These are phyloP conservation scores for Acacia acuminata DNA, from an alignment of 306 rosid species.

Conservation along the genomic window DNA sequence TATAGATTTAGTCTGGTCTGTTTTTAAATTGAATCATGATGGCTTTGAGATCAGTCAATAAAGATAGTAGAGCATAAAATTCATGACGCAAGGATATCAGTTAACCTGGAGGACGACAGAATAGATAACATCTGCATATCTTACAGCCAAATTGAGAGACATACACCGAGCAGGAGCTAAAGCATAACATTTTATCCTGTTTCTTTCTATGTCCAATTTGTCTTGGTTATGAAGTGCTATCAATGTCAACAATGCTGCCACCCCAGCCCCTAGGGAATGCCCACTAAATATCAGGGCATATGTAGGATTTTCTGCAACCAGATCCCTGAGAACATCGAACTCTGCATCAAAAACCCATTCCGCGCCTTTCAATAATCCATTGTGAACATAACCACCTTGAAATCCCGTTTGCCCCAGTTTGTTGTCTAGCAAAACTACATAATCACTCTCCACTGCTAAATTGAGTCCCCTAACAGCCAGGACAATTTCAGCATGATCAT, in stretches of 20 bases:
- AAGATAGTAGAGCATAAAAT: background rate
- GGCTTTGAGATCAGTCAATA: constrained; percentile 15
- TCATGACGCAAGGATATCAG: constrained; percentile 20
- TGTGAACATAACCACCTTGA: constrained; percentile 92
- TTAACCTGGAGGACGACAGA: constrained; percentile 87
- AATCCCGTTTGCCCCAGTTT: constrained; percentile 81
- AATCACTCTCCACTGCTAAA: constrained; percentile 84
- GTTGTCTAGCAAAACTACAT: constrained; percentile 82
- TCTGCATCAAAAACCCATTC: constrained; percentile 73
- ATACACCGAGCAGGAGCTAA: constrained; percentile 85
- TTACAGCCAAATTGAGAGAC: constrained; percentile 94
- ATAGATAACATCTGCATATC: constrained; percentile 89
- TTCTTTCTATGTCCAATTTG: constrained; percentile 76
- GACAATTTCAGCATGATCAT: constrained; percentile 72
- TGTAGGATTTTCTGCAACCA: constrained; percentile 60
- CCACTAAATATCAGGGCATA: constrained; percentile 73
- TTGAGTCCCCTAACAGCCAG: constrained; percentile 87
- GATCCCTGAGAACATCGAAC: constrained; percentile 58
- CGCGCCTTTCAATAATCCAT: constrained; percentile 88
- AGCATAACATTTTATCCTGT: constrained; percentile 76
- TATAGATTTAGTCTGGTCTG: constrained; percentile 13
- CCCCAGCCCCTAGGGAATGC: constrained; percentile 95
- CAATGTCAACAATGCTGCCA: constrained; percentile 79
- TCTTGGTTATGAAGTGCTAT: constrained; percentile 56
- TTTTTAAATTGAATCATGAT: constrained; percentile 8